A percentile compares a stretch with the other conserved stretches of the same genome.
Conservation (phyloP, 2,329 filamentous ascomycete species). For the Trichophaea hybrida region DNA sequence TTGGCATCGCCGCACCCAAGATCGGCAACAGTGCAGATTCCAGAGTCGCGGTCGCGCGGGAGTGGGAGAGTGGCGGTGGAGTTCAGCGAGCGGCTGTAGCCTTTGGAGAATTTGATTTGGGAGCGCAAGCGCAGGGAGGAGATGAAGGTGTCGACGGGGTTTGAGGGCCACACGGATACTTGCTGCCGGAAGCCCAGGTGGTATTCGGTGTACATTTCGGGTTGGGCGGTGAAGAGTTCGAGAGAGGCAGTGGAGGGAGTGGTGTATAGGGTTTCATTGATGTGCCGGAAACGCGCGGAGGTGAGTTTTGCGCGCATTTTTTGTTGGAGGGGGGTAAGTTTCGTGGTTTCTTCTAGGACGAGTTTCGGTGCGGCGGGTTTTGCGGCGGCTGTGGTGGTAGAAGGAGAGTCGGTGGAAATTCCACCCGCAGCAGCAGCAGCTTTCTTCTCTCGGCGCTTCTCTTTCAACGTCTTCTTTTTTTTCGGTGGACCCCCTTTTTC, state of each 20-base stretch:
- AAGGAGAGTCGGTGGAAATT: not conserved
- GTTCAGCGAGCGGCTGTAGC: slow-evolving; percentile 28
- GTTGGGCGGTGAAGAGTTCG: slow-evolving; percentile 64
- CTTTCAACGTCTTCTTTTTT: slow-evolving; percentile 12
- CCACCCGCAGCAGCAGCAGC: not conserved
- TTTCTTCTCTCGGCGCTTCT: slow-evolving; percentile 5
- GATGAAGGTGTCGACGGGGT: slow-evolving; percentile 84
- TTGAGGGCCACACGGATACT: slow-evolving; percentile 90
- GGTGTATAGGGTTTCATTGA: slow-evolving; percentile 94
- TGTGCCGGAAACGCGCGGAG: slow-evolving; percentile 87
- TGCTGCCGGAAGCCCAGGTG: slow-evolving; percentile 93
- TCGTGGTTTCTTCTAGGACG: slow-evolving; percentile 27
- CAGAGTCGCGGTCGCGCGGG: slow-evolving; percentile 32
- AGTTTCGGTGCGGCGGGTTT: slow-evolving; percentile 3
- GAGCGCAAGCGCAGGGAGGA: slow-evolving; percentile 45
- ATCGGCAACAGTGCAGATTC: slow-evolving; percentile 68
- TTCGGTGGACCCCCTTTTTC: not conserved
- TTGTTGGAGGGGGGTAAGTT: slow-evolving; percentile 78
- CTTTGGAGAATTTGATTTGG: slow-evolving; percentile 31
- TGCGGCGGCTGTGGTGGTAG: not conserved
- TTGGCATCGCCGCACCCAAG: slow-evolving; percentile 86
- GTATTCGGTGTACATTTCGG: slow-evolving; percentile 91
- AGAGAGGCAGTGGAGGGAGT: slow-evolving; percentile 74
- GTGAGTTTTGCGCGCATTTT: slow-evolving; percentile 91
- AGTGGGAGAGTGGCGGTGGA: slow-evolving; percentile 12